Base-by-base conservation (phyloP, 495 filamentous ascomycete species). In the Podospora conica region DNA sequence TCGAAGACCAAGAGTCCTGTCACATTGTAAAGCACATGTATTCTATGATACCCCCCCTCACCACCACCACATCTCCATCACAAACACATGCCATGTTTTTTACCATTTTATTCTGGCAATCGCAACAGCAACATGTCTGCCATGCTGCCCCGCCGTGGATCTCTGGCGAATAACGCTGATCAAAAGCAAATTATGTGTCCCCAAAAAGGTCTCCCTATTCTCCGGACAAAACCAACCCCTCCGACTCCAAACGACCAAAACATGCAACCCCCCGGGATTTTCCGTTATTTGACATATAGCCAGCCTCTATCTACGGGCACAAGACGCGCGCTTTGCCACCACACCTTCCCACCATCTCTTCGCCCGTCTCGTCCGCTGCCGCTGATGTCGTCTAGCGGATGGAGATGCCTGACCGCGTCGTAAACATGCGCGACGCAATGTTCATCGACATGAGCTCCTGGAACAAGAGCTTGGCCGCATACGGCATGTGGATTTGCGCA, bases 371-470 rank as follows among this genome's bases (percentile, higher is more conserved):
- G 12, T 40, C 12, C 15, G 15, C 10, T 31, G 3, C 10, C 9
- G 0, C 0, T 3, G 1, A 11, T 11, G 7, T 15, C 57, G 7
- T 15, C 57, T 73, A 86, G 64, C 90, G 83, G 57, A 93, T 86
- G 59, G 81, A 85, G 33, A 91, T 85, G 18, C 90, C 90, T 55
- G 88, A 91, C 60, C 90, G 76, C 69, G 90, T 90, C 64, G 93
- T 97, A 77, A 93, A 98, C 93, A 99, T 93, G 74, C 95, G 87
- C 21, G 94, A 86, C 20, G 95, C 93, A 75, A 99, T 97, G 80
- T 97, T 97, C 95, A 99, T 99, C 62, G 92, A 87, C 74, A 90
- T 89, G 68, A 99, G 82, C 82, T 99, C 95, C 80, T 99, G 95
- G 87, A 99, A 98, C 63, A 99, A 84, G 63, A 99, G 84, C 82